Conservation (phyloP, 345 rosid species). For the Euphorbia tirucalli region DNA sequence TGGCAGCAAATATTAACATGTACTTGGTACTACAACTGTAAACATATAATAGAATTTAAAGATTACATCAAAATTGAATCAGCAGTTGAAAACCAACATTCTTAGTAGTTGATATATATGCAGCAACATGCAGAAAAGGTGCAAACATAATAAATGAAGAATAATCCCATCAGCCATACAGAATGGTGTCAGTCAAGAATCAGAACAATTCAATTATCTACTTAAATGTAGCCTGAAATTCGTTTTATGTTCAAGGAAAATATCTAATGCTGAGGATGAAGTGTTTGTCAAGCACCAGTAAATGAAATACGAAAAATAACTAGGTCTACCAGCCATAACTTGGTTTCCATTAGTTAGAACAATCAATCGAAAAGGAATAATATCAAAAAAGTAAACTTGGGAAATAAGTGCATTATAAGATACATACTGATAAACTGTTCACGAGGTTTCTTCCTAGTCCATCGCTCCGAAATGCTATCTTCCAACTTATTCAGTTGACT, state of each 20-base stretch:
- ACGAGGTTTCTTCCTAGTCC: slow-evolving; percentile 63
- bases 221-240: background rate
- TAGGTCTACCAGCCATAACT: background rate
- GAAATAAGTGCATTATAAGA: slow-evolving; percentile 19
- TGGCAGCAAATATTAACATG: background rate
- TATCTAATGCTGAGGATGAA: background rate
- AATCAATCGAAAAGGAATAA: background rate
- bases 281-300: background rate
- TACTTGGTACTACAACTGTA: background rate
- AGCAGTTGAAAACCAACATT: background rate
- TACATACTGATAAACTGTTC: slow-evolving; percentile 64
- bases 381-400: background rate
- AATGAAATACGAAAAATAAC: background rate
- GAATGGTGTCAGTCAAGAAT: background rate
- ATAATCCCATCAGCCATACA: background rate
- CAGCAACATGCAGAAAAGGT: background rate
- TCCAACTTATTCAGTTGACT: slow-evolving; percentile 91
- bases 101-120: background rate
- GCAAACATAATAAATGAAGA: background rate
- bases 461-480: slow-evolving; percentile 86
- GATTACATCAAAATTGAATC: background rate
- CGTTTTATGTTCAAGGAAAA: background rate
- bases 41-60: background rate
- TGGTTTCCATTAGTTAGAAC: background rate
- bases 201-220: background rate